Evolutionary conservation across 352 stramenopile species (phyloP).

Genomic region (Phytophthora agathidicida): DNA sequence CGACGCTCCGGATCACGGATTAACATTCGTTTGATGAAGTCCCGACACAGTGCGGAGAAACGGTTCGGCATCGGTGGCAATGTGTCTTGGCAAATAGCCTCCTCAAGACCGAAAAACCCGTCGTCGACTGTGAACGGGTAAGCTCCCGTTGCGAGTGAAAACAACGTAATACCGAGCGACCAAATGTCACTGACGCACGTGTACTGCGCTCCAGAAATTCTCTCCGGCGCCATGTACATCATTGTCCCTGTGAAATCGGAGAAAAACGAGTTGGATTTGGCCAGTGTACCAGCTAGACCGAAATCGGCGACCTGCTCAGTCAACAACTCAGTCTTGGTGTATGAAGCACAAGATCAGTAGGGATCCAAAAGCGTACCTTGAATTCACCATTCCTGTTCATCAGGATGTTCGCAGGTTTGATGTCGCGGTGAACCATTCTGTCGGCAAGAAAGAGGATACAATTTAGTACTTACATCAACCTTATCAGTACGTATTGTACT

Average conservation of each 20-base stretch:
- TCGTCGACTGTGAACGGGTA: conserved; percentile 81
- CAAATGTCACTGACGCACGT: conserved; percentile 81
- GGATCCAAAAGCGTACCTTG: conserved; percentile 46
- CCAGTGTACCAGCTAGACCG: conserved; percentile 74
- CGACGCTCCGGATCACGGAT: conserved; percentile 84
- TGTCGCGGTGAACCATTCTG: conserved; percentile 71
- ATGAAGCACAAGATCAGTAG: neutral
- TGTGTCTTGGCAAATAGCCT: conserved; percentile 80
- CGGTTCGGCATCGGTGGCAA: conserved; percentile 75
- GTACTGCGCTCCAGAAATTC: conserved; percentile 90
- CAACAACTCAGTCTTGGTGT: conserved; percentile 4
- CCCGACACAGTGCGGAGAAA: conserved; percentile 90
- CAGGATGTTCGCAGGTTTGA: conserved; percentile 92
- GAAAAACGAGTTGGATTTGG: conserved; percentile 81
- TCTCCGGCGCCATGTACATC: conserved; percentile 96
- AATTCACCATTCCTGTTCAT: conserved; percentile 86
- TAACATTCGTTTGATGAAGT: conserved; percentile 94
- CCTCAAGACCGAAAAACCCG: conserved; percentile 85
- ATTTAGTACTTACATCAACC: too few relatives aligned
- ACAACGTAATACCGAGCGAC: conserved; percentile 78
- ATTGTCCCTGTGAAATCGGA: conserved; percentile 92
- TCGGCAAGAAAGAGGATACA: too few relatives aligned
- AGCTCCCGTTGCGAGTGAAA: conserved; percentile 63
- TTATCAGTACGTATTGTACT: neutral
- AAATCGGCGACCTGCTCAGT: conserved; percentile 72